Evolutionary conservation across 495 filamentous ascomycete species (phyloP).

Genomic region (Penicillium cinerascens): DNA sequence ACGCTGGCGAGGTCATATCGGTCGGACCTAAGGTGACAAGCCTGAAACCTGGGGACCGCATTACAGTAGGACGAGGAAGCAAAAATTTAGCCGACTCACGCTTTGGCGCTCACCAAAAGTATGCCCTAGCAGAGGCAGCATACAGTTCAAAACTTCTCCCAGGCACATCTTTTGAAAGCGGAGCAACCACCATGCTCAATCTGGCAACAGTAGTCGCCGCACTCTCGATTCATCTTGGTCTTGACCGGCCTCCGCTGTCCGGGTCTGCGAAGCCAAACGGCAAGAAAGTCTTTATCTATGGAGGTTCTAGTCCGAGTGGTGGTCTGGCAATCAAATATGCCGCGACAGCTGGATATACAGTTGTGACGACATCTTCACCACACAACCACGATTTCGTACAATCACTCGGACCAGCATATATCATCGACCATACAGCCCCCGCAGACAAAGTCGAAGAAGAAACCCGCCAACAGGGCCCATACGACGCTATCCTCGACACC

Average conservation of each 20-base stretch:
- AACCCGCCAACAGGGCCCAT: background rate
- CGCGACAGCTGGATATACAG: constrained; percentile 24
- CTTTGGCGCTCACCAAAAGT: constrained; percentile 29
- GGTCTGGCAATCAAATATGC: constrained; percentile 27
- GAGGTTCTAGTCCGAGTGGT: constrained; percentile 26
- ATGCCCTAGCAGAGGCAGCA: constrained; percentile 16
- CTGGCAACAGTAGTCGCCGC: constrained; percentile 16
- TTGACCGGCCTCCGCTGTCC: constrained; percentile 20
- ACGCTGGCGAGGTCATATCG: constrained; percentile 20
- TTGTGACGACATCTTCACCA: constrained; percentile 32
- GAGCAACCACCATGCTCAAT: background rate
- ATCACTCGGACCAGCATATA: constrained; percentile 6
- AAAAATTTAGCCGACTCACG: constrained; percentile 8
- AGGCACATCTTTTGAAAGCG: background rate
- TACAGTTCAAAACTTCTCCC: constrained; percentile 7
- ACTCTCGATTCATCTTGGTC: constrained; percentile 14
- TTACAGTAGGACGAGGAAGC: constrained; percentile 8
- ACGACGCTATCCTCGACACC: background rate
- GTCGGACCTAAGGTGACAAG: constrained; percentile 17
- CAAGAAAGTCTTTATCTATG: constrained; percentile 30
- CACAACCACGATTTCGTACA: constrained; percentile 25
- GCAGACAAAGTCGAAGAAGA: background rate
- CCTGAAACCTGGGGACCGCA: constrained; percentile 22
- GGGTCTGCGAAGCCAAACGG: constrained; percentile 6
- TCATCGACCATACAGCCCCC: background rate